phyloP scores from a whole-genome alignment of 2,329 filamentous ascomycete species.

The Westerdykella aurantiaca region DNA sequence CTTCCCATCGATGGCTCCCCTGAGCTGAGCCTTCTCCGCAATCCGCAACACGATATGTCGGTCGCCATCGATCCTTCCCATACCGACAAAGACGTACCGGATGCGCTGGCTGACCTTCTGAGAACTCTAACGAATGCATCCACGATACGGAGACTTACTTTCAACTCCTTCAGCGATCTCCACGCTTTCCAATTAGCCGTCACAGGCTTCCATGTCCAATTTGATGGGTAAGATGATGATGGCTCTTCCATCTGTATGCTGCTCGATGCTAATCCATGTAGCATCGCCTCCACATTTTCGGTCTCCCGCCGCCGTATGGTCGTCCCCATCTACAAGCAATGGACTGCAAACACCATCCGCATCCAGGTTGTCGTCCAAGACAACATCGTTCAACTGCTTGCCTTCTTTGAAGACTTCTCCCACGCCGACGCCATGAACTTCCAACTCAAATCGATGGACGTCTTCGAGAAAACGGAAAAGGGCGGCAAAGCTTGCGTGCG shows the following conservation, averaged over 20 bases:
- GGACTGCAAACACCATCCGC: conserved; percentile 75
- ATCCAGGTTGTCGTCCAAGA: conserved; percentile 75
- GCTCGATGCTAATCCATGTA: conserved; percentile 18
- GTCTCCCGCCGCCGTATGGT: conserved; percentile 84
- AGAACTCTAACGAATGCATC: conserved; percentile 51
- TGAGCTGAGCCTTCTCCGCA: conserved; percentile 47
- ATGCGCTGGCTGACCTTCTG: conserved; percentile 59
- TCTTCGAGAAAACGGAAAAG: conserved; percentile 60
- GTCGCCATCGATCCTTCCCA: conserved; percentile 56
- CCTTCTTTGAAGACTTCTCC: conserved; percentile 82
- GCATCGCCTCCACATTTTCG: conserved; percentile 64
- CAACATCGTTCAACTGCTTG: conserved; percentile 69
- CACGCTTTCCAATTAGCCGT: conserved; percentile 74
- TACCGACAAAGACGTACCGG: conserved; percentile 43
- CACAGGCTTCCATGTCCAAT: conserved; percentile 67
- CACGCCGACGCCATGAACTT: conserved; percentile 89
- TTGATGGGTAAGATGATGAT: conserved; percentile 27
- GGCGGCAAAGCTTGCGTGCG: conserved; percentile 62
- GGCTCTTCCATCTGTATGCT: not conserved
- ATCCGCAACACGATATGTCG: conserved; percentile 71
- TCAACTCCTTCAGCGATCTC: conserved; percentile 49
- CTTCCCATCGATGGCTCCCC: conserved; percentile 37
- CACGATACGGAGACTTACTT: conserved; percentile 63
- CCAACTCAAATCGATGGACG: conserved; percentile 74
- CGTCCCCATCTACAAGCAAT: conserved; percentile 89